Evolutionary conservation across 208 protist genomes (phyloP).

Genomic region (Wallacemonas collosoma): DNA sequence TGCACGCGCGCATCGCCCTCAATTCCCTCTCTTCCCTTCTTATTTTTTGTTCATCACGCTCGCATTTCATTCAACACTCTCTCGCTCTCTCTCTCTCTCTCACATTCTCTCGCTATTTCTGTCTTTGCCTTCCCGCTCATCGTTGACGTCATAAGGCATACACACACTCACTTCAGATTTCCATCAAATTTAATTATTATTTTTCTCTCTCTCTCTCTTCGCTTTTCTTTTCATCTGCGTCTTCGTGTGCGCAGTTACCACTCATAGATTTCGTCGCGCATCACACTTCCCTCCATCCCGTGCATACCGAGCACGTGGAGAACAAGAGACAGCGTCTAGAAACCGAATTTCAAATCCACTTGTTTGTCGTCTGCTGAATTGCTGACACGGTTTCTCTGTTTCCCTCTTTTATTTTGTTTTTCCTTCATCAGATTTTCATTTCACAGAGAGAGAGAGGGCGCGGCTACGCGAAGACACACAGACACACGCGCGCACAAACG

Average conservation of each 20-base stretch:
- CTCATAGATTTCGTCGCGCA: no score
- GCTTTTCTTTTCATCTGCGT: not conserved
- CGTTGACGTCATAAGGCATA: not conserved
- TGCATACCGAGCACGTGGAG: no score
- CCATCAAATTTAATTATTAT: not conserved
- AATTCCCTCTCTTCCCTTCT: not conserved
- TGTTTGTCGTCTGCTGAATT: no score
- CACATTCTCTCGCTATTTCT: conserved; percentile 13
- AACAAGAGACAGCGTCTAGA: no score
- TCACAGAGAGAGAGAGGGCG: no score
- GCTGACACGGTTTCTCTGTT: no score
- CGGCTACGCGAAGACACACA: no score
- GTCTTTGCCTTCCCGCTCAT: not conserved
- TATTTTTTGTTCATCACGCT: conserved; percentile 13
- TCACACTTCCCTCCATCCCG: no score
- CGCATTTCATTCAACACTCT: not conserved
- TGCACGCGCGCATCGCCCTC: no score
- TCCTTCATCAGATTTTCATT: no score
- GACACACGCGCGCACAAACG: no score
- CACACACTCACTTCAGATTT: not conserved
- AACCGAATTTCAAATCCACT: no score
- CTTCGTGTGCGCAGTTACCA: not conserved
- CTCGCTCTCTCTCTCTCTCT: not conserved
- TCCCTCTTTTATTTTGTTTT: not conserved
- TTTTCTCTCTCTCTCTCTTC: conserved; percentile 21